Conservation (phyloP, 1,284 basidiomycete genomes). For the Cryptococcus depauperatus region DNA sequence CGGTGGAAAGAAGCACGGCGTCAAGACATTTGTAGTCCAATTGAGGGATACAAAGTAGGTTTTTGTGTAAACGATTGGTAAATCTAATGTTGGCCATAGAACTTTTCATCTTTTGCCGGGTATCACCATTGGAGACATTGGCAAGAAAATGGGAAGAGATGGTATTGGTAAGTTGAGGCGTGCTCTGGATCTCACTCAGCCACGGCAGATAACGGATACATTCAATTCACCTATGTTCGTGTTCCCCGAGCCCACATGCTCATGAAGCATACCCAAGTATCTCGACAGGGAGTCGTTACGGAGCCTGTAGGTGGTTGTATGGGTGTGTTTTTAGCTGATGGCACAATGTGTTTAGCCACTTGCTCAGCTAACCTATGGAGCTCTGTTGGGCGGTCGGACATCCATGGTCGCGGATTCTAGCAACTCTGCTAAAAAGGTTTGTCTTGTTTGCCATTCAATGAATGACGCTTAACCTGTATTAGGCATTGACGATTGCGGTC, state of each 20-base stretch:
- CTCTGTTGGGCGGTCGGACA: conserved; percentile 51
- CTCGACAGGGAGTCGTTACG: conserved; percentile 46
- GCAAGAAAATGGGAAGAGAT: conserved; percentile 55
- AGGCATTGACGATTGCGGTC: conserved; percentile 52
- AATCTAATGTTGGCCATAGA: conserved; percentile 22
- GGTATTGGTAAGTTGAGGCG: conserved; percentile 44
- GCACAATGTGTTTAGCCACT: conserved; percentile 42
- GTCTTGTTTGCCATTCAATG: not conserved
- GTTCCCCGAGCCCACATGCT: conserved; percentile 53
- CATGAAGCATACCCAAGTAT: conserved; percentile 54
- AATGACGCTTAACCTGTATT: conserved; percentile 4
- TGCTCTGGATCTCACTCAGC: not conserved
- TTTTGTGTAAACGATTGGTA: not conserved
- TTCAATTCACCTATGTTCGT: conserved; percentile 52
- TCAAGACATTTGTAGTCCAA: conserved; percentile 54
- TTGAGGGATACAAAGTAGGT: conserved; percentile 50
- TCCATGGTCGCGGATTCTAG: conserved; percentile 52
- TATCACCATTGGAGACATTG: conserved; percentile 53
- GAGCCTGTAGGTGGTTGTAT: conserved; percentile 38
- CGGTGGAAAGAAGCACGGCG: conserved; percentile 51
- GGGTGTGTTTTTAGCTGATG: conserved; percentile 29
- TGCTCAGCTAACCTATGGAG: conserved; percentile 54
- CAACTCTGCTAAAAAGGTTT: conserved; percentile 50
- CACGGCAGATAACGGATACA: conserved; percentile 46
- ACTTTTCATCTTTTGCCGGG: conserved; percentile 49